Percentiles rank a stretch among this genome's conserved stretches.
Evolutionary conservation across 331 rosid genomes (phyloP).

Genomic region (Erythrophleum ivorense): DNA sequence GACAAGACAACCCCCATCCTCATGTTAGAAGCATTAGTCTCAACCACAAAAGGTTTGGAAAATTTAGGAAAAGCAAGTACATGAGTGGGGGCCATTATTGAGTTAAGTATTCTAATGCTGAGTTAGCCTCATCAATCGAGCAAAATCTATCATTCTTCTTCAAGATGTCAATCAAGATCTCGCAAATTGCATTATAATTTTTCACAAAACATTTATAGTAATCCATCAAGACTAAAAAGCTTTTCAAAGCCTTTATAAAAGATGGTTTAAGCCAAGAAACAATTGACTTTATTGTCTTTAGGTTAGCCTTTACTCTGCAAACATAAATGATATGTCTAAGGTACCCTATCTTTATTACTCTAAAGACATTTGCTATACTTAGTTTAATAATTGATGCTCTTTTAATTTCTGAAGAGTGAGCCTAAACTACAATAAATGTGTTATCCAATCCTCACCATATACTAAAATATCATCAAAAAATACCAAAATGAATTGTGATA

Average conservation of each 20-base stretch:
- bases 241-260: rapidly evolving
- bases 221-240: not conserved
- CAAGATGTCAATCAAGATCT: not conserved
- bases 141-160: not conserved
- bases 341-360: not conserved
- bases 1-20: not conserved
- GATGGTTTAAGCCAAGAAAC: not conserved
- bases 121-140: not conserved
- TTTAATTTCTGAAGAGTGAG: rapidly evolving
- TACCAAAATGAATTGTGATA: no score
- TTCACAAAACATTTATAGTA: not conserved
- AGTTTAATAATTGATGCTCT: not conserved
- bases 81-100: not conserved
- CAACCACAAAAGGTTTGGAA: not conserved
- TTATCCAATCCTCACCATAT: not conserved
- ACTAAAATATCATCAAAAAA: not conserved
- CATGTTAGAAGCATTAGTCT: not conserved
- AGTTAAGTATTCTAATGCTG: not conserved
- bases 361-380: not conserved
- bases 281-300: not conserved
- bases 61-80: not conserved
- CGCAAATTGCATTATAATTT: rapidly evolving
- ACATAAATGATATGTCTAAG: not conserved
- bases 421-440: not conserved
- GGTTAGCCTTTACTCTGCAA: not conserved